Conservation (phyloP, 192 early-diverging fungal genomes). For the Gamsiella multidivaricata region DNA sequence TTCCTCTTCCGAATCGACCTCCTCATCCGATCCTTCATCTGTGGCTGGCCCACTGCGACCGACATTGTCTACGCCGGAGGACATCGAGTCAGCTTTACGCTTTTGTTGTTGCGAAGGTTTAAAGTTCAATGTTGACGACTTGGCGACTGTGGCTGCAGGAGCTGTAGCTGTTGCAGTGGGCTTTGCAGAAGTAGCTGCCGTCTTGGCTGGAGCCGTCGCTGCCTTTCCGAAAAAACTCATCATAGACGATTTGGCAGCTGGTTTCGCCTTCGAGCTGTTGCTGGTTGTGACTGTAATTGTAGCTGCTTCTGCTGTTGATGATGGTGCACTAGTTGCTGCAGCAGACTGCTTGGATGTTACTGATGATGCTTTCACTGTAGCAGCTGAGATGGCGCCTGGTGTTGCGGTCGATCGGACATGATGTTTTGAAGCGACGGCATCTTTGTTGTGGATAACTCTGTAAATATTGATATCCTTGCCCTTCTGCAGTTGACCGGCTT, state of each 20-base stretch:
- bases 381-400: neutral
- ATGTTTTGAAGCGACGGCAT: slow-evolving; percentile 18
- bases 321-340: neutral
- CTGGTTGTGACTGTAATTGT: slow-evolving; percentile 1
- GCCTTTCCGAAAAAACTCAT: slow-evolving; percentile 49
- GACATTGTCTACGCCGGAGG: neutral
- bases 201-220: slow-evolving; percentile 11
- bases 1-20: slow-evolving; percentile 49
- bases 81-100: slow-evolving; percentile 33
- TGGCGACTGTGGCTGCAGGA: neutral
- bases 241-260: slow-evolving; percentile 19
- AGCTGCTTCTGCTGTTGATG: neutral
- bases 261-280: slow-evolving; percentile 13
- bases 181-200: neutral
- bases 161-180: neutral
- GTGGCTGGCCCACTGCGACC: neutral
- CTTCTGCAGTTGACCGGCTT: slow-evolving; percentile 34
- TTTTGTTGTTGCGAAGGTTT: slow-evolving; percentile 24
- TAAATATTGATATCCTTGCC: slow-evolving; percentile 40
- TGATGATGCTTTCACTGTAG: neutral
- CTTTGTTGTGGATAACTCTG: slow-evolving; percentile 24
- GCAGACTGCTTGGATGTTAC: neutral
- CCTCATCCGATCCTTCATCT: slow-evolving; percentile 14
- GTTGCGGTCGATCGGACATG: neutral
- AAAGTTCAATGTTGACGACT: slow-evolving; percentile 13